Conservation (phyloP, 352 stramenopile species). For the Achlya hypogyna region DNA sequence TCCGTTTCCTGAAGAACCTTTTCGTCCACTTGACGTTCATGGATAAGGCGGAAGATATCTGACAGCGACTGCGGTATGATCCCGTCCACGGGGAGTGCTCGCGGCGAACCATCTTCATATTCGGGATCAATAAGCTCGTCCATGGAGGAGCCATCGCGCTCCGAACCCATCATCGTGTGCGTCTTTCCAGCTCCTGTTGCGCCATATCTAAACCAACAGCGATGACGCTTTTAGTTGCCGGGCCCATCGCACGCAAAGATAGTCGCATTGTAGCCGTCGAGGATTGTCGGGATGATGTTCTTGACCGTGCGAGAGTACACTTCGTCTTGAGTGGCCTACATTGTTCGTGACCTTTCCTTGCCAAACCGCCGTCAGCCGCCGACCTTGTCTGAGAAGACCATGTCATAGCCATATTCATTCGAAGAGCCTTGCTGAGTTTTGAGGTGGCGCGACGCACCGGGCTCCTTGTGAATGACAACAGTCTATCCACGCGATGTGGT, state of each 20-base stretch:
- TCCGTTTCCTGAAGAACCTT: constrained; percentile 32
- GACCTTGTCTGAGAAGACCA: constrained; percentile 39
- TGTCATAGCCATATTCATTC: constrained; percentile 56
- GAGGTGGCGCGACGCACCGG: constrained; percentile 34
- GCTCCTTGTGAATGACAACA: constrained; percentile 55
- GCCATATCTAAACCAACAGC: constrained; percentile 28
- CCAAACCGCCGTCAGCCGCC: neutral
- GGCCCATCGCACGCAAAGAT: constrained; percentile 48
- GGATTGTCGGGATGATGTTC: constrained; percentile 49
- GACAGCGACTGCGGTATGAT: constrained; percentile 72
- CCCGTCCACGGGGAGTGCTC: constrained; percentile 35
- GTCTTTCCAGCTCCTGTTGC: constrained; percentile 58
- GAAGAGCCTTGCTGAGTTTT: constrained; percentile 43
- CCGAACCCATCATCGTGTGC: constrained; percentile 62
- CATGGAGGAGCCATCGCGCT: constrained; percentile 37
- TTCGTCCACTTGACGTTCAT: constrained; percentile 43
- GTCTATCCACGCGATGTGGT: constrained; percentile 24
- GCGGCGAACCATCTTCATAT: constrained; percentile 26
- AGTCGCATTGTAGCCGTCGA: constrained; percentile 72
- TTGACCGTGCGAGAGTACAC: constrained; percentile 51
- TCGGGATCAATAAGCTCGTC: constrained; percentile 36
- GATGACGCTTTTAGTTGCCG: neutral
- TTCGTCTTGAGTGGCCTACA: constrained; percentile 35
- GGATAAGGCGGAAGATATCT: constrained; percentile 62
- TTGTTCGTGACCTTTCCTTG: neutral